Evolutionary conservation across 257 asterid species (phyloP).

Genomic region (Misopates orontium): DNA sequence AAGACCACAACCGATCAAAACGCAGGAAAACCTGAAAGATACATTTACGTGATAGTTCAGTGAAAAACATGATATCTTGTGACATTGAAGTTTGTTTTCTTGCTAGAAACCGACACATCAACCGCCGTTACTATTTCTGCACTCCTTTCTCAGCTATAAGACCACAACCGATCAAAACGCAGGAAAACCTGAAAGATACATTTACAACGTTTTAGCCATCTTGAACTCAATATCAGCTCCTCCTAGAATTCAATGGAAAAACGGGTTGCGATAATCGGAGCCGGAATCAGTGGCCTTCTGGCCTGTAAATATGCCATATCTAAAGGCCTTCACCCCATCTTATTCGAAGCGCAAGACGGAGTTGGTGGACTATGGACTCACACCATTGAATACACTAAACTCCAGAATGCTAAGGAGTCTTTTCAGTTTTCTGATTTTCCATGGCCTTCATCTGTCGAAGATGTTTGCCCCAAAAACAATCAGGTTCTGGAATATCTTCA

Average conservation of each 20-base stretch:
- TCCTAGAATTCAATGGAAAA: constrained; percentile 50
- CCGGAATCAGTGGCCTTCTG: constrained; percentile 55
- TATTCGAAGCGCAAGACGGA: constrained; percentile 39
- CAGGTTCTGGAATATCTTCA: constrained; percentile 35
- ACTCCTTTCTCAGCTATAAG: no score
- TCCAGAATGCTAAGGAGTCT: constrained; percentile 29
- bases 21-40: no score
- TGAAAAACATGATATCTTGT: no score
- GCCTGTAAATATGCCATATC: constrained; percentile 50
- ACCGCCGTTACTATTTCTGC: no score
- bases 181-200: no score
- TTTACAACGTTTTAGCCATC: no score
- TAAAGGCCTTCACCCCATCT: constrained; percentile 42
- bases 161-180: no score
- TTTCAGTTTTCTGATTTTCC: constrained; percentile 56
- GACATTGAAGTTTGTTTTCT: no score
- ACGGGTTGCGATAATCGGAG: constrained; percentile 58
- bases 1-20: no score
- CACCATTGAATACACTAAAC: constrained; percentile 43
- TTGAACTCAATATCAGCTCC: no score
- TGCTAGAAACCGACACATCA: no score
- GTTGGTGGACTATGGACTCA: constrained; percentile 60
- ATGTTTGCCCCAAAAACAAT: constrained; percentile 23
- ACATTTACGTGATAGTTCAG: no score
- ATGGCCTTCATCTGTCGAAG: constrained; percentile 44